phyloP scores from a whole-genome alignment of 139 green algal species.

The Asterochloris sp. region DNA sequence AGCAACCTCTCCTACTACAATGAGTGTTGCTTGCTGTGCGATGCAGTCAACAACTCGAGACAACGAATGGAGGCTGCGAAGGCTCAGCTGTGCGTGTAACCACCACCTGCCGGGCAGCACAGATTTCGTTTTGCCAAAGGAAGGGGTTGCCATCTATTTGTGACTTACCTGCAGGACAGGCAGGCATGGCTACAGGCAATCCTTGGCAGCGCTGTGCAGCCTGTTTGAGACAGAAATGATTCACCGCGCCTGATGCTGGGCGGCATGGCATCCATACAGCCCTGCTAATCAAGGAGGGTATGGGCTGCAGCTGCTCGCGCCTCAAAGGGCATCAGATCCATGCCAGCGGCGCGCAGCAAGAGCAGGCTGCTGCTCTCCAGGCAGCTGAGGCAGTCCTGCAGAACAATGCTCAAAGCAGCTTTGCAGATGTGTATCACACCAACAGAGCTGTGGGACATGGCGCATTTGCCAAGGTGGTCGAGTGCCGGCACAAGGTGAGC shows the following conservation, averaged over 20 bases:
- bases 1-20: too few relatives aligned
- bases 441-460: not conserved
- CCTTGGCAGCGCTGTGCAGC: not conserved
- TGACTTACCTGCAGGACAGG: not conserved
- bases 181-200: not conserved
- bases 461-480: conserved; percentile 17
- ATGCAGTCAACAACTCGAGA: too few relatives aligned
- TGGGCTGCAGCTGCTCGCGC: not conserved
- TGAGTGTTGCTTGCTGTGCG: too few relatives aligned
- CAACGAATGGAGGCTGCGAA: too few relatives aligned
- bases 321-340: not conserved
- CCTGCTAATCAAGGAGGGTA: not conserved
- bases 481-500: conserved; percentile 15
- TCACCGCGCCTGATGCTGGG: not conserved
- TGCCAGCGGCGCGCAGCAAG: not conserved
- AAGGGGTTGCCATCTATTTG: too few relatives aligned
- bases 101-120: too few relatives aligned
- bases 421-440: conserved; percentile 1
- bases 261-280: not conserved
- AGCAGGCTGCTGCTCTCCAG: conserved; percentile 4
- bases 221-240: not conserved
- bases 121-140: too few relatives aligned
- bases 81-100: too few relatives aligned
- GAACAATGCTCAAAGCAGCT: not conserved
- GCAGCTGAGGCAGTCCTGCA: not conserved